Base-by-base conservation (phyloP, 139 green algal genomes). In the Coelastrella sp. region DNA sequence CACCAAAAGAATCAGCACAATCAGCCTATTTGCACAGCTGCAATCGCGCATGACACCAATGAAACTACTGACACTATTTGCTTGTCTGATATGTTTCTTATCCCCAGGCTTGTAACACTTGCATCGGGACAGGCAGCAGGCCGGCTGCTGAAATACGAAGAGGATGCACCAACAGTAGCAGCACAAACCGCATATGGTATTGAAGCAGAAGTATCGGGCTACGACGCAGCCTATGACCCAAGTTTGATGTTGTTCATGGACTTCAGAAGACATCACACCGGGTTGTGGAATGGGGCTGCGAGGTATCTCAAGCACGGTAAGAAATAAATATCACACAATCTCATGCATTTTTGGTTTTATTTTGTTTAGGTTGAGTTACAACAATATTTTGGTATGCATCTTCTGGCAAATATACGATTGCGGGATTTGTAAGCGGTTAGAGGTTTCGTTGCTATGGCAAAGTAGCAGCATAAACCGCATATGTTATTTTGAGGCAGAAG, bases 171-270 rank as follows among this genome's bases (percentile, higher is more conserved):
- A 5, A 89, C 84, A 3, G 95, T 98, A 75, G 97, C 96, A 6
- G 97, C 98, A 54, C 97, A 99, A 92, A 99, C 97, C 10, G 97
- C 97, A 32, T 99, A 99, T 86, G 97, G 97, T 74, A 98, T 99
- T 19, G 93, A 97, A 90, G 95, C 94, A 13, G 94, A 96, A 32
- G 94, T 98, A 59, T 54, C 81, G 73, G 91, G 96, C 19, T 99
- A 98, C 83, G 86, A 93, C 0, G 90, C 92, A 0, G 90, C 83
- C 3, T 99, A 97, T 90, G 93, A 95, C 17, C 32, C 64, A 0
- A 87, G 94, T 20, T 84, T 92, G 11, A 97, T 97, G 94, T 90
- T 97, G 56, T 98, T 98, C 90, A 98, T 98, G 96, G 96, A 98
- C 92, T 98, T 96, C 91, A 85, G 97, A 23, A 93, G 97, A 14